A percentile compares a stretch with the other conserved stretches of the same genome.
Evolutionary conservation across 208 protist species (phyloP).

Genomic region (Phytomonas francai): DNA sequence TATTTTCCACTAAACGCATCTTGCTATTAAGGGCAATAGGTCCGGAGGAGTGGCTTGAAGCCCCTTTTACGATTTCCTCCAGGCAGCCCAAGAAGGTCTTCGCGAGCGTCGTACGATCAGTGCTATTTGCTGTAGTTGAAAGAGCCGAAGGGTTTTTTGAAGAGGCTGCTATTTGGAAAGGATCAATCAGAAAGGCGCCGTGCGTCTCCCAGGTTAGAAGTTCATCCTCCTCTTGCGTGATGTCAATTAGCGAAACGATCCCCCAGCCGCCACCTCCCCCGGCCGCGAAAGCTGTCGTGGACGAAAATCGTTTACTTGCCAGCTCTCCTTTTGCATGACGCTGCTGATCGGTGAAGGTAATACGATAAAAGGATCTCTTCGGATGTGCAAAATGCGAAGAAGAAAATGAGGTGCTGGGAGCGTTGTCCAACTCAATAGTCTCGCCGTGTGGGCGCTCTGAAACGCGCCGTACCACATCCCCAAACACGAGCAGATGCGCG

Average conservation of each 20-base stretch:
- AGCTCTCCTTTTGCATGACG: slow-evolving; percentile 72
- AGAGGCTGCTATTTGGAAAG: too few species aligned
- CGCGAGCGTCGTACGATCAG: slow-evolving; percentile 62
- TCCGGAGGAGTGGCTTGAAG: slow-evolving; percentile 9
- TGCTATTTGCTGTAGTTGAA: slow-evolving; percentile 22
- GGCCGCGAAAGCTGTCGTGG: neutral
- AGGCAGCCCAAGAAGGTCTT: slow-evolving; percentile 74
- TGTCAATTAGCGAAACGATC: neutral
- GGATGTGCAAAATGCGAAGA: too few species aligned
- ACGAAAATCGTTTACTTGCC: slow-evolving; percentile 30
- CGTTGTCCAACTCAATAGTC: neutral
- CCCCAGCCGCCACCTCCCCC: neutral
- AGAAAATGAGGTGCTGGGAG: neutral
- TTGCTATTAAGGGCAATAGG: slow-evolving; percentile 27
- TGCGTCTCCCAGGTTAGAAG: neutral
- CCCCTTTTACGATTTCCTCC: slow-evolving; percentile 50
- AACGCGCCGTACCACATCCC: slow-evolving; percentile 47
- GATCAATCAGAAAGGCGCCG: neutral
- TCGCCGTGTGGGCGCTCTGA: too few species aligned
- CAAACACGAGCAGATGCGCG: slow-evolving; percentile 61
- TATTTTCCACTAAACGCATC: slow-evolving; percentile 48
- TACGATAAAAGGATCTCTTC: slow-evolving; percentile 50
- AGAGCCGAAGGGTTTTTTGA: slow-evolving; percentile 29
- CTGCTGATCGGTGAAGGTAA: slow-evolving; percentile 73
- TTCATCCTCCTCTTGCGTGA: too few species aligned